Evolutionary conservation across 139 green algal genomes (phyloP).

Genomic region (Micromonas pusilla): DNA sequence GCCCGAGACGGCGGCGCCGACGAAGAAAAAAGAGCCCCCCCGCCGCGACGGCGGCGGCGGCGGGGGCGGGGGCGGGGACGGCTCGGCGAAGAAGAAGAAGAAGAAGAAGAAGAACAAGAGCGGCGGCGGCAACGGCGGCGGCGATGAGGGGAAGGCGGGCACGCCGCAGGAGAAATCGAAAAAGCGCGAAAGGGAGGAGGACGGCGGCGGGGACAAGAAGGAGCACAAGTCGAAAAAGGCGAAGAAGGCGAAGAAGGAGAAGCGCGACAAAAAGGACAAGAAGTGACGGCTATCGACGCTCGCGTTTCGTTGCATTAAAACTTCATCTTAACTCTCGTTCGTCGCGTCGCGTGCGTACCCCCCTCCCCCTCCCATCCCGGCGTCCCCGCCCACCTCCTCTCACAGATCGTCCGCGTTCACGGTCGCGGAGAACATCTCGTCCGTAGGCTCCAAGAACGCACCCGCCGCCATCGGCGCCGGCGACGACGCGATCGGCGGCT

Average conservation of each 20-base stretch:
- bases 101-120: constrained; percentile 9
- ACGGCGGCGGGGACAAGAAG: background rate
- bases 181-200: background rate
- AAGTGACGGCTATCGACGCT: background rate
- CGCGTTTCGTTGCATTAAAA: background rate
- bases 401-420: background rate
- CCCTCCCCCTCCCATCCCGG: background rate
- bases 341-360: background rate
- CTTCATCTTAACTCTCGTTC: background rate
- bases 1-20: background rate
- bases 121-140: background rate
- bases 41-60: background rate
- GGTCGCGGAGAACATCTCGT: background rate
- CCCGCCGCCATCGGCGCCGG: background rate
- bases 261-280: background rate
- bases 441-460: background rate
- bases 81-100: background rate
- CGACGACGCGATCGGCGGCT: background rate
- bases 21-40: background rate
- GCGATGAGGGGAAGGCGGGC: background rate
- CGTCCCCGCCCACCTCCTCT: too few species aligned
- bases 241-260: background rate
- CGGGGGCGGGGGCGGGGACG: background rate
- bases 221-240: background rate
- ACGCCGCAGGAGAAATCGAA: background rate